Base-by-base conservation (phyloP, 305 asterid genomes). In the Caryopteris hybrid region DNA sequence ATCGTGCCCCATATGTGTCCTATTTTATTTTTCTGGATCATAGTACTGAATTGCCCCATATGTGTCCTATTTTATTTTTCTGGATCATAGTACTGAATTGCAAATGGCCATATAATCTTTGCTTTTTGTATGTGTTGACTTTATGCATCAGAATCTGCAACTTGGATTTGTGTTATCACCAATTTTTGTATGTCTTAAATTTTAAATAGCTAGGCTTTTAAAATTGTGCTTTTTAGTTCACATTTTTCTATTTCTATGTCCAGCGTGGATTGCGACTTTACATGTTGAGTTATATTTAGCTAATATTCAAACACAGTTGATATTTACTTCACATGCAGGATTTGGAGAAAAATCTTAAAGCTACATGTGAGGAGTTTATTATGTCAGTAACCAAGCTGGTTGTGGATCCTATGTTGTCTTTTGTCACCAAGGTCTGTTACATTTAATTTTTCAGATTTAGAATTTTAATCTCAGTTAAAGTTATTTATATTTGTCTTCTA, bases 331-430 rank as follows among this genome's bases (percentile, higher is more conserved):
- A 68, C 72, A 17, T 85, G 81, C 88, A 95, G 98, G 98, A 95
- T 71, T 73, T 95, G 88, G 98, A 95, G 92, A 95, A 84, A 79
- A 95, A 81, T 86, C 98, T 95, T 61, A 95, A 95, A 83, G 77
- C 86, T 71, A 92, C 98, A 23, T 95, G 98, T 48, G 99, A 95
- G 84, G 98, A 95, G 83, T 92, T 91, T 74, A 95, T 95, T 57
- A 92, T 95, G 98, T 85, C 95, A 13, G 96, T 95, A 77, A 92
- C 99, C 65, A 95, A 95, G 85, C 88, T 85, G 70, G 92, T 88
- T 76, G 99, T 89, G 83, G 97, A 95, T 73, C 97, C 98, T 50
- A 81, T 95, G 92, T 87, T 95, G 80, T 95, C 98, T 73, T 92
- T 95, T 64, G 95, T 74, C 75, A 85, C 99, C 74, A 94, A 94